Evolutionary conservation across 2,329 filamentous ascomycete species (phyloP).

Genomic region (Aspergillus sclerotialis): DNA sequence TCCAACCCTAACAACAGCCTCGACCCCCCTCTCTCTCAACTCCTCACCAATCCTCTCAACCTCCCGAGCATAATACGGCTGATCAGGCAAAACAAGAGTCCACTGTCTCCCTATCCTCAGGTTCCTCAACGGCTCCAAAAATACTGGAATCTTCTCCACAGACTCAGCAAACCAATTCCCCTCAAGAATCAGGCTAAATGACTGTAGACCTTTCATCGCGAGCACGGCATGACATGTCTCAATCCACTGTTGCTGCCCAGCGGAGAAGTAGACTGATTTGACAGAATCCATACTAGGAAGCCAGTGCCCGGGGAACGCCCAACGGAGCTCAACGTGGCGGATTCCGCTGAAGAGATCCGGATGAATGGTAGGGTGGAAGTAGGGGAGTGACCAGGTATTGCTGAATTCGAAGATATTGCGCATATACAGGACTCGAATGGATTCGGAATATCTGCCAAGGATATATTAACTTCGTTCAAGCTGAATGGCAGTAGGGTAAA

Average conservation of each 20-base stretch:
- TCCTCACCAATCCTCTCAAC: slow-evolving; percentile 20
- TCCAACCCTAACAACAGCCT: slow-evolving; percentile 20
- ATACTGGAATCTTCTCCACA: slow-evolving; percentile 27
- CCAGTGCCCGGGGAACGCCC: slow-evolving; percentile 35
- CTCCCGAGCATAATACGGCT: slow-evolving; percentile 28
- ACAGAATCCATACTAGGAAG: slow-evolving; percentile 35
- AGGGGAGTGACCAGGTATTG: slow-evolving; percentile 33
- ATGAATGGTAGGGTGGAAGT: slow-evolving; percentile 29
- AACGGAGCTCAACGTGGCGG: slow-evolving; percentile 29
- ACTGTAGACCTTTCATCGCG: slow-evolving; percentile 17
- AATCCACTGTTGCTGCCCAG: slow-evolving; percentile 29
- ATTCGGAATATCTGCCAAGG: slow-evolving; percentile 27
- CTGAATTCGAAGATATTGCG: slow-evolving; percentile 32
- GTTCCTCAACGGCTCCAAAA: slow-evolving; percentile 27
- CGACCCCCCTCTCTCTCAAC: slow-evolving; percentile 25
- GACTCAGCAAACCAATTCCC: slow-evolving; percentile 32
- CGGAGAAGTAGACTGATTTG: slow-evolving; percentile 30
- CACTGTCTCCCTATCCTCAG: slow-evolving; percentile 18
- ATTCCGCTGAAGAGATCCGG: slow-evolving; percentile 22
- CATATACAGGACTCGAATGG: slow-evolving; percentile 27
- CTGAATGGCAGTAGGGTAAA: no score
- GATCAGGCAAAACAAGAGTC: slow-evolving; percentile 25
- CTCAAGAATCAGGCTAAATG: slow-evolving; percentile 25
- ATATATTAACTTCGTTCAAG: slow-evolving; percentile 2
- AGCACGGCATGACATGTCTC: slow-evolving; percentile 26